These are phyloP conservation scores for Candida silvicultrix DNA, from an alignment of 805 yeast species.

Conservation along the genomic window DNA sequence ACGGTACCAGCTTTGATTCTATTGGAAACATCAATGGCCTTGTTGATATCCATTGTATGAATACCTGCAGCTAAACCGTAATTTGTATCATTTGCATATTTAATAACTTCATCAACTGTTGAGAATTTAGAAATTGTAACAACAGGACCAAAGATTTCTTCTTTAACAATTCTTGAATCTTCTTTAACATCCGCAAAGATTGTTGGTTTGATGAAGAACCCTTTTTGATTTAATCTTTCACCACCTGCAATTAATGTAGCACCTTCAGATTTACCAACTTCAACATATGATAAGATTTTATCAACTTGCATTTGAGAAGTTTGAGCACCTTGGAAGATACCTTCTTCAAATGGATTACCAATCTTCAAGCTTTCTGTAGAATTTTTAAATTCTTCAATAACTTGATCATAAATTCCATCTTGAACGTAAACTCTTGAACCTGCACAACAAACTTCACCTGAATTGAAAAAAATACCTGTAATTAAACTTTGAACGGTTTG, in stretches of 20 bases:
- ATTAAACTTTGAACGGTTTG: slow-evolving; percentile 59
- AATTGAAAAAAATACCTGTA: slow-evolving; percentile 74
- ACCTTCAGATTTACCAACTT: slow-evolving; percentile 58
- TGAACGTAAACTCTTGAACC: slow-evolving; percentile 83
- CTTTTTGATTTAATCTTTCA: slow-evolving; percentile 59
- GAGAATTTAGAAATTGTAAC: slow-evolving; percentile 66
- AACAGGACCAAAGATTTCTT: slow-evolving; percentile 89
- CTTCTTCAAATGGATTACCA: slow-evolving; percentile 72
- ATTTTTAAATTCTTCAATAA: slow-evolving; percentile 47
- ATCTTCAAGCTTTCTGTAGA: slow-evolving; percentile 46
- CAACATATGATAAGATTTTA: slow-evolving; percentile 55
- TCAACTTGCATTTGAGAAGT: slow-evolving; percentile 58
- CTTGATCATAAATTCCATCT: slow-evolving; percentile 59
- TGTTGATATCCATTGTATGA: slow-evolving; percentile 63
- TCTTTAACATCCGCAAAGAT: slow-evolving; percentile 74
- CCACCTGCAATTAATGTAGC: slow-evolving; percentile 77
- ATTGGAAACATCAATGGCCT: slow-evolving; percentile 57
- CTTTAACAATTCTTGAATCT: slow-evolving; percentile 68
- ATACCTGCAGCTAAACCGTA: slow-evolving; percentile 85
- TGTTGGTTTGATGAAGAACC: slow-evolving; percentile 73
- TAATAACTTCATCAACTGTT: slow-evolving; percentile 65
- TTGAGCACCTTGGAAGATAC: slow-evolving; percentile 65
- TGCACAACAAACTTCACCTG: slow-evolving; percentile 90
- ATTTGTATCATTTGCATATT: slow-evolving; percentile 64
- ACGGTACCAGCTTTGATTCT: slow-evolving; percentile 70